Percentiles rank a stretch among this genome's conserved stretches.
phyloP scores from a whole-genome alignment of 768 basidiomycete genomes.

The Mycena kentingensis region DNA sequence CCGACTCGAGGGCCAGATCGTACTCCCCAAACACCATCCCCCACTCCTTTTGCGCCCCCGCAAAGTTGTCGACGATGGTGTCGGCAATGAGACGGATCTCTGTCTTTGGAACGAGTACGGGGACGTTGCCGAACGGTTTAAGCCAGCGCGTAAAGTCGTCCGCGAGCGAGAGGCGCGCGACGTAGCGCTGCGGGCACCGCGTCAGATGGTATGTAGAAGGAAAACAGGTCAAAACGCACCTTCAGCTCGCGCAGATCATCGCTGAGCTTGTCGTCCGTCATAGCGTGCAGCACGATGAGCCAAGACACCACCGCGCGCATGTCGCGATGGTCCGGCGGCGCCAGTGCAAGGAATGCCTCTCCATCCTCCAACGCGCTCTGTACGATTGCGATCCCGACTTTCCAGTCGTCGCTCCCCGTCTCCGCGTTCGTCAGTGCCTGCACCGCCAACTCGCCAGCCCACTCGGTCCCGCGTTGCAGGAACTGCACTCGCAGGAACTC shows the following conservation, averaged over 20 bases:
- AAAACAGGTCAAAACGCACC: conserved; percentile 27
- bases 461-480: conserved; percentile 41
- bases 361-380: conserved; percentile 44
- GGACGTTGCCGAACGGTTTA: neutral
- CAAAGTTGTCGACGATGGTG: neutral
- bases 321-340: conserved; percentile 44
- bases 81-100: neutral
- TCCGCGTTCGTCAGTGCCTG: too few species aligned
- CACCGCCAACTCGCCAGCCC: conserved; percentile 42
- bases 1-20: neutral
- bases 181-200: neutral
- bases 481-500: conserved; percentile 39
- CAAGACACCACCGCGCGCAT: conserved; percentile 42
- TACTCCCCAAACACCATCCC: neutral
- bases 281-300: conserved; percentile 36
- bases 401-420: too few species aligned
- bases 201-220: neutral
- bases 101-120: neutral
- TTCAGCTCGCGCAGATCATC: conserved; percentile 38
- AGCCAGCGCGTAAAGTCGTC: neutral
- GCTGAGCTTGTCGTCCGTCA: conserved; percentile 41
- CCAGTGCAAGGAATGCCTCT: conserved; percentile 38
- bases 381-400: conserved; percentile 42
- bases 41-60: neutral
- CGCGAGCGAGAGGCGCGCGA: neutral